Evolutionary conservation across 345 rosid species (phyloP).

Genomic region (Trapa bicornis): DNA sequence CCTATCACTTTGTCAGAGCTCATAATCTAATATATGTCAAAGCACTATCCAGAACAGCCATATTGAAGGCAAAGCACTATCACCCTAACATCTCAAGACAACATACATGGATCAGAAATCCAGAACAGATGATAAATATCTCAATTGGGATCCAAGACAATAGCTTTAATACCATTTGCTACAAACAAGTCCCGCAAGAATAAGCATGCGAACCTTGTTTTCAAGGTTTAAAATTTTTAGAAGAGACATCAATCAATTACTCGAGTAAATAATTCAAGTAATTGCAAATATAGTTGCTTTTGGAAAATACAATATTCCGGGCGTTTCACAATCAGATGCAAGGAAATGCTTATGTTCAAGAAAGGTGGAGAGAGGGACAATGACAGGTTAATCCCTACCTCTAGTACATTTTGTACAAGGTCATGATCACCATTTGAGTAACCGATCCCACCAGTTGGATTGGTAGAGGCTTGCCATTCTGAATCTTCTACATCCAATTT

Average conservation of each 20-base stretch:
- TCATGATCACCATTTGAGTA: slow-evolving; percentile 69
- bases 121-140: background rate
- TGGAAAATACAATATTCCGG: too few relatives aligned
- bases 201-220: too few relatives aligned
- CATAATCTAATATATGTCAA: background rate
- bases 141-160: background rate
- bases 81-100: background rate
- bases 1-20: background rate
- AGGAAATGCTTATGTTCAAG: background rate
- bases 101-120: background rate
- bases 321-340: background rate
- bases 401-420: slow-evolving; percentile 51
- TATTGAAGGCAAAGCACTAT: background rate
- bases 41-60: background rate
- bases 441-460: slow-evolving; percentile 55
- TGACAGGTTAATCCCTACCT: slow-evolving; percentile 26
- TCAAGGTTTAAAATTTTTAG: background rate
- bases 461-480: slow-evolving; percentile 37
- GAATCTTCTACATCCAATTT: slow-evolving; percentile 30
- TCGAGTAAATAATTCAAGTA: background rate
- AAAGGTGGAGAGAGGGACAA: background rate
- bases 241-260: background rate
- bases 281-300: background rate
- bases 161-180: too few relatives aligned
- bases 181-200: too few relatives aligned